Evolutionary conservation across 495 filamentous ascomycete species (phyloP).

Genomic region (Trichodelitschia bisporula): DNA sequence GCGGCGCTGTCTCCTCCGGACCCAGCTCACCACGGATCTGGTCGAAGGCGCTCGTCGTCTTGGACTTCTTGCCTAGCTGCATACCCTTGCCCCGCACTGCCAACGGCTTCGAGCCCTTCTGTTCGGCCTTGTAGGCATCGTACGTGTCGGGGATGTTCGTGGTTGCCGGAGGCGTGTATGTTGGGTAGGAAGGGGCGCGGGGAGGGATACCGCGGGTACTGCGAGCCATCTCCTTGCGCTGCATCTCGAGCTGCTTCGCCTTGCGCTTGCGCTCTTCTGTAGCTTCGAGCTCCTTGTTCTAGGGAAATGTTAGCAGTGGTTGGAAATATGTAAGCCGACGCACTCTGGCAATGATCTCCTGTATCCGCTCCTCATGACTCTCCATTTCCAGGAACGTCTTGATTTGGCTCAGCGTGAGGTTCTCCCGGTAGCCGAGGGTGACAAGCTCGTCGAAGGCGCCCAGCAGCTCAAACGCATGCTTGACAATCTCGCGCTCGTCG

Average conservation of each 20-base stretch:
- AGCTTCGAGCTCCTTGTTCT: slow-evolving; percentile 97
- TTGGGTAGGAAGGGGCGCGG: slow-evolving; percentile 58
- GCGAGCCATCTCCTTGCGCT: slow-evolving; percentile 72
- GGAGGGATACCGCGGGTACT: slow-evolving; percentile 26
- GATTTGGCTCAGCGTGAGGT: slow-evolving; percentile 81
- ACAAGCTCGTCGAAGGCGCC: slow-evolving; percentile 94
- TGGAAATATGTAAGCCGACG: slow-evolving; percentile 4
- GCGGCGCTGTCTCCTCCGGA: slow-evolving; percentile 52
- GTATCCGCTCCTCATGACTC: slow-evolving; percentile 92
- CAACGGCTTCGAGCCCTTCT: slow-evolving; percentile 38
- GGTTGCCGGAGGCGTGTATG: slow-evolving; percentile 62
- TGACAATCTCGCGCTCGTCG: slow-evolving; percentile 81
- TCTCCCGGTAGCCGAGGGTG: slow-evolving; percentile 84
- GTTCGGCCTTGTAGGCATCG: slow-evolving; percentile 85
- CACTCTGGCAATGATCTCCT: slow-evolving; percentile 89
- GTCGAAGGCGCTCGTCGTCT: slow-evolving; percentile 89
- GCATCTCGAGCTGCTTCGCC: slow-evolving; percentile 93
- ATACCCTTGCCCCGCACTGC: slow-evolving; percentile 84
- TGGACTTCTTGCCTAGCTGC: slow-evolving; percentile 96
- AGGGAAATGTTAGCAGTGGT: slow-evolving; percentile 3
- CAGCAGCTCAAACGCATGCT: slow-evolving; percentile 86
- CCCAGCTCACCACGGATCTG: slow-evolving; percentile 76
- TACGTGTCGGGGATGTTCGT: slow-evolving; percentile 56
- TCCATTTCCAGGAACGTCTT: slow-evolving; percentile 99
- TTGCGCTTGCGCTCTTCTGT: slow-evolving; percentile 94